These are phyloP conservation scores for Nepenthes alata DNA, from an alignment of 179 eudicot genomes.

Conservation along the genomic window DNA sequence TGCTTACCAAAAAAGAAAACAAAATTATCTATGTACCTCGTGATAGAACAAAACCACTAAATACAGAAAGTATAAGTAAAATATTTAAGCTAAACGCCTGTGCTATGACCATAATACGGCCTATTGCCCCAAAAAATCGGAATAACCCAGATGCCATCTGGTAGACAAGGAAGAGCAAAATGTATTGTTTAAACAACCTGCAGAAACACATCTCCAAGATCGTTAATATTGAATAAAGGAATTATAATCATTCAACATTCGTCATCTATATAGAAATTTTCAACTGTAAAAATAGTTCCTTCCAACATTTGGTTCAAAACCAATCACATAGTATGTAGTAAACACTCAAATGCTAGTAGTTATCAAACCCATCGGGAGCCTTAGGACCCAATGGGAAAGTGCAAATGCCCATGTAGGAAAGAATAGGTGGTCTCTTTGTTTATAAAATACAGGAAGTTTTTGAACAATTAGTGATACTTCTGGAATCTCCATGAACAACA, in stretches of 20 bases:
- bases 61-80: conserved; percentile 6
- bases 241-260: neutral
- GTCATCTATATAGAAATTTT: neutral
- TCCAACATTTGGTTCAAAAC: conserved; percentile 41
- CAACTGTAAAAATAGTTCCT: conserved; percentile 20
- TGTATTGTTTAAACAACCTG: conserved; percentile 25
- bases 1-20: too few relatives aligned
- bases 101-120: conserved; percentile 18
- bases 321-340: conserved; percentile 44
- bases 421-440: conserved; percentile 53
- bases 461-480: conserved; percentile 40
- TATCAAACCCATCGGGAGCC: conserved; percentile 33
- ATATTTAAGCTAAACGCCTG: conserved; percentile 14
- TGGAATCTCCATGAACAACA: conserved; percentile 36
- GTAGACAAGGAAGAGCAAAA: conserved; percentile 10
- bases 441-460: conserved; percentile 60
- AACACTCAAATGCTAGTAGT: conserved; percentile 33
- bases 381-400: conserved; percentile 47
- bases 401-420: conserved; percentile 55
- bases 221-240: neutral
- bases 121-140: conserved; percentile 15
- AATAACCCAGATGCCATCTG: conserved; percentile 18
- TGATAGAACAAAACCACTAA: conserved; percentile 25
- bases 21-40: conserved; percentile 11
- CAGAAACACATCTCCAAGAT: neutral